A percentile compares a stretch with the other conserved stretches of the same genome.
Conservation (phyloP, 257 asterid species). For the Leptodermis oblonga region DNA sequence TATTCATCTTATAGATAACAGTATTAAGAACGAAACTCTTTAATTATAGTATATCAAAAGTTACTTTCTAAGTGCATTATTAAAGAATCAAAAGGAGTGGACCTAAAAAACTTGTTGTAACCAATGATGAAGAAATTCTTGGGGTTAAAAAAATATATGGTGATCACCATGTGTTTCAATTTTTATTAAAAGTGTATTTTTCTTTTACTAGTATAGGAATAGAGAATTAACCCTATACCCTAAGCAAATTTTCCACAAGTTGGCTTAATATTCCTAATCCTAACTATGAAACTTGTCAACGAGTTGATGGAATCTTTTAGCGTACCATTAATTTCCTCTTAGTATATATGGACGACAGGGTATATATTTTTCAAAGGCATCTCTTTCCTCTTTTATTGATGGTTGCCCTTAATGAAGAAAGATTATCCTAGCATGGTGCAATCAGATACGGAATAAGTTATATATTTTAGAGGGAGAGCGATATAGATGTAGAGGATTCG, state of each 20-base stretch:
- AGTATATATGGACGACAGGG: not conserved
- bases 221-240: too few relatives aligned
- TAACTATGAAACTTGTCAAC: too few relatives aligned
- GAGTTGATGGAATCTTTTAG: not conserved
- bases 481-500: too few relatives aligned
- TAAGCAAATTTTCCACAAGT: too few relatives aligned
- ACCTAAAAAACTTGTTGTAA: not conserved
- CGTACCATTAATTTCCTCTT: not conserved
- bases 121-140: not conserved
- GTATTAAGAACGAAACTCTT: too few relatives aligned
- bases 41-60: too few relatives aligned
- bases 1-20: too few relatives aligned
- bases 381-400: not conserved
- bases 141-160: constrained; percentile 5
- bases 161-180: constrained; percentile 6
- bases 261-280: too few relatives aligned
- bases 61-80: too few relatives aligned
- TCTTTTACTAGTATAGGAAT: not conserved
- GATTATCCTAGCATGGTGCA: too few relatives aligned
- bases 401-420: not conserved
- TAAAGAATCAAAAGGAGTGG: constrained; percentile 1
- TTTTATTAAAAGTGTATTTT: not conserved
- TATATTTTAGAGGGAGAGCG: too few relatives aligned
- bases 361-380: constrained; percentile 1
- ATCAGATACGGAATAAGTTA: too few relatives aligned